phyloP scores from a whole-genome alignment of 1,139 yeast genomes.

The Scheffersomyces segobiensis region DNA sequence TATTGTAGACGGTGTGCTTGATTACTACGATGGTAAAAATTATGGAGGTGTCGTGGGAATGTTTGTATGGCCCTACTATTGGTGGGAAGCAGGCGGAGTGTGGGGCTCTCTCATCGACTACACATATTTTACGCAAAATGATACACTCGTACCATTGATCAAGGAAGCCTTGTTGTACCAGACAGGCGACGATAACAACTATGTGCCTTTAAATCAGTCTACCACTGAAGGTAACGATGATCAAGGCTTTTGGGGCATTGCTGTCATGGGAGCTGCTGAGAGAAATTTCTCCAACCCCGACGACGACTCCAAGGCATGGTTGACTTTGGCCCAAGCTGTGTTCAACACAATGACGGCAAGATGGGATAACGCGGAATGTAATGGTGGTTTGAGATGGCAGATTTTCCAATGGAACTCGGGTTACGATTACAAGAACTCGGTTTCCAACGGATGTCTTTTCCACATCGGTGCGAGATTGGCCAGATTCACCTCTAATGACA shows the following conservation, averaged over 20 bases:
- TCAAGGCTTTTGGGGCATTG: slow-evolving; percentile 88
- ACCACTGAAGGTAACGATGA: slow-evolving; percentile 89
- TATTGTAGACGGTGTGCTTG: slow-evolving; percentile 64
- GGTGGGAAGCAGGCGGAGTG: slow-evolving; percentile 96
- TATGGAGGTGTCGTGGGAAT: slow-evolving; percentile 77
- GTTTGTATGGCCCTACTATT: slow-evolving; percentile 76
- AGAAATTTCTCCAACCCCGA: slow-evolving; percentile 69
- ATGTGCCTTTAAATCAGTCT: slow-evolving; percentile 74
- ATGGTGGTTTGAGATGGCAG: slow-evolving; percentile 87
- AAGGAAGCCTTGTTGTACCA: slow-evolving; percentile 64
- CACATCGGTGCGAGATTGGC: slow-evolving; percentile 78
- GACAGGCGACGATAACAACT: slow-evolving; percentile 65
- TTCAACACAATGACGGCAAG: slow-evolving; percentile 73
- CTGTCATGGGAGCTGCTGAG: slow-evolving; percentile 83
- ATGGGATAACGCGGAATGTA: slow-evolving; percentile 68
- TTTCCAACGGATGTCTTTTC: slow-evolving; percentile 77
- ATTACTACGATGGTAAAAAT: slow-evolving; percentile 65
- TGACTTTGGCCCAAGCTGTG: slow-evolving; percentile 69
- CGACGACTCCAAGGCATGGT: slow-evolving; percentile 47
- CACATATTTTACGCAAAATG: slow-evolving; percentile 61
- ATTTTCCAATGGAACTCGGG: slow-evolving; percentile 76
- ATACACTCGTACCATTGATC: slow-evolving; percentile 55
- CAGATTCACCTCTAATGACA: slow-evolving; percentile 61
- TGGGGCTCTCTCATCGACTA: slow-evolving; percentile 78
- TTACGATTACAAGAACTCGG: slow-evolving; percentile 75